Evolutionary conservation across 495 filamentous ascomycete species (phyloP).

Genomic region (Elasticomyces elasticus): DNA sequence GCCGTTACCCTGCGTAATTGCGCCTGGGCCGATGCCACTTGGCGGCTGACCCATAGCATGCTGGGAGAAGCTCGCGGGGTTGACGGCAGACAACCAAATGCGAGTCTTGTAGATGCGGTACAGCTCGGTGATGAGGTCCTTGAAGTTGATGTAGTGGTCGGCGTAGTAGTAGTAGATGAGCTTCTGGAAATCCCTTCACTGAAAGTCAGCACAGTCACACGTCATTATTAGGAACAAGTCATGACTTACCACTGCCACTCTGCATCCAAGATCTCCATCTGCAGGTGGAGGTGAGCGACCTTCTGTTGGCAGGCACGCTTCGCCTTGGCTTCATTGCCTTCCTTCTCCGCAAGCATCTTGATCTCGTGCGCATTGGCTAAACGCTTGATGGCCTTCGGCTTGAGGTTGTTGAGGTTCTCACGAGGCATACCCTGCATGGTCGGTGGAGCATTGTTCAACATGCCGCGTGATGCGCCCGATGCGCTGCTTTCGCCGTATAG

Average conservation of each 20-base stretch:
- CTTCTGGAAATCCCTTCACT: slow-evolving; percentile 89
- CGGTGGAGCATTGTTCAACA: slow-evolving; percentile 7
- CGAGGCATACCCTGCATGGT: slow-evolving; percentile 29
- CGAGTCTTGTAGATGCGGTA: slow-evolving; percentile 99
- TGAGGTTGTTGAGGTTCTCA: slow-evolving; percentile 49
- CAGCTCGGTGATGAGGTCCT: slow-evolving; percentile 87
- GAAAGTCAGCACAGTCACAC: background rate
- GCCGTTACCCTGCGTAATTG: slow-evolving; percentile 3
- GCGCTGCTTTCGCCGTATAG: slow-evolving; percentile 16
- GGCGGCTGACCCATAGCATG: slow-evolving; percentile 19
- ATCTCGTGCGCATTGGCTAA: slow-evolving; percentile 87
- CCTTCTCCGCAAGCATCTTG: slow-evolving; percentile 76
- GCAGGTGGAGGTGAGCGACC: slow-evolving; percentile 82
- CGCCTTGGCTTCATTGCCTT: slow-evolving; percentile 94
- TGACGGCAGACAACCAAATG: slow-evolving; percentile 99
- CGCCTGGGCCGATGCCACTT: slow-evolving; percentile 21
- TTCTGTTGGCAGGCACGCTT: slow-evolving; percentile 95
- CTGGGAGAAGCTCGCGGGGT: slow-evolving; percentile 82
- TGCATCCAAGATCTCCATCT: slow-evolving; percentile 98
- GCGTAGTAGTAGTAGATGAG: slow-evolving; percentile 98
- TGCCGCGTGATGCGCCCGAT: background rate
- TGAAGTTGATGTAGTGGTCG: slow-evolving; percentile 97
- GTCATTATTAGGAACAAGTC: background rate
- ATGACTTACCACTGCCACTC: slow-evolving; percentile 88
- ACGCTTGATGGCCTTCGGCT: slow-evolving; percentile 92